Evolutionary conservation across 2,329 filamentous ascomycete species (phyloP), one percentile per base, ranked within the genome.

Genomic region (Fusarium anthophilum): DNA sequence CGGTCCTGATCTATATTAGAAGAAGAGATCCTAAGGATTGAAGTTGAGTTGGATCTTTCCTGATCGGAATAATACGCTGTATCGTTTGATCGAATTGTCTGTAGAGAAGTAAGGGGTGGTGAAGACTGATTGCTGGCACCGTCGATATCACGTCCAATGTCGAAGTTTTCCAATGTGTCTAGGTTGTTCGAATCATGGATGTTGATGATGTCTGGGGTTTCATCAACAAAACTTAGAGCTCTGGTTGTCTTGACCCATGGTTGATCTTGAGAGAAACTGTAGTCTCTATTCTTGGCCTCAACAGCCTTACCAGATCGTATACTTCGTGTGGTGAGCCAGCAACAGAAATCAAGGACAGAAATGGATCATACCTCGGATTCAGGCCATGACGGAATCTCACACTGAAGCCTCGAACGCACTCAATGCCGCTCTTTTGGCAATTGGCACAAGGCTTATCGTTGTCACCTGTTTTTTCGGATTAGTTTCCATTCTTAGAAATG

Each of bases 301-400:
- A 60, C 14, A 20, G 69, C 59, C 45, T 63, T 75, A 7, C 73
- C 69, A 30, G 72, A 76, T 15, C 66, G 71, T 54, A 76, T 66
- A 24, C 78, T 80, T n/a, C 20, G 13, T 28, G 28, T 39, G 4
- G 57, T 73, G 11, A 71, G 65, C 28, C 32, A 35, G 17, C n/a
- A 43, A 39, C 15, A 41, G 26, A 32, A 17, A 3, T 10, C 3
- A 35, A 37, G 44, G 13, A 26, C 10, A 15, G 22, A 22, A 14
- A 41, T 4, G n/a, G 7, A 50, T 0, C 64, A 18, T 48, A 78
- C 76, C 76, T 78, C 32, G 79, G 78, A 37, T 80, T 80, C 44
- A 79, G 37, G 5, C 70, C 75, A 69, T 80, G 79, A 3, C 79
- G 77, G 26, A 80, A 80, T 24, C 78, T 76, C 10, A 80, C 76